Evolutionary conservation across 2,329 filamentous ascomycete species (phyloP), one percentile per base, ranked within the genome.

Genomic region (Fusarium virguliforme): DNA sequence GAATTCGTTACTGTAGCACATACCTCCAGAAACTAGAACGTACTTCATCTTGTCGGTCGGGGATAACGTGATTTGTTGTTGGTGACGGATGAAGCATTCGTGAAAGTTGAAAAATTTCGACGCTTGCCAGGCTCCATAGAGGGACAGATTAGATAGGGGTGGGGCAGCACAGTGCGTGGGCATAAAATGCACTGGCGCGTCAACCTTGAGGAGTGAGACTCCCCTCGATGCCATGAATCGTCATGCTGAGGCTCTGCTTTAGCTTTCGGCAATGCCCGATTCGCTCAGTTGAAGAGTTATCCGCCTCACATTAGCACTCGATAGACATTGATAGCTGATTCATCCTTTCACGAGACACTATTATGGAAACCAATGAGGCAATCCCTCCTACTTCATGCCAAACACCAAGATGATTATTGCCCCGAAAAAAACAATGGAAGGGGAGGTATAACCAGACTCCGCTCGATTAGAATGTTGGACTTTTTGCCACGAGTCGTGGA

Each of bases 401-500:
- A 22, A 38, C 55, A 66, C 56, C 62, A 64, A 58, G 58, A 59
- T 53, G 37, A 41, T 64, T 62, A 46, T 43, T 40, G 9, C 51
- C 69, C 60, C 59, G 37, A 46, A 32, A 24, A 55, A 51, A 51
- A 30, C 18, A 37, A 32, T 10, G 65, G 62, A 63, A 55, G 41
- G 43, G 37, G 51, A n/a, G 24, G 30, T 15, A 18, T 57, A 10
- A 15, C 43, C 43, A 22, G 66, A 38, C 41, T 48, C 54, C 37
- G 43, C 50, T 26, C 68, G 59, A 37, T 65, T 54, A 59, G 59
- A 38, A 46, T 56, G 55, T 48, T 38, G 26, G 68, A 56, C 60
- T 62, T 54, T 60, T 53, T 72, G 50, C 60, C 68, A 69, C 53
- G 38, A 59, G 28, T 58, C 34, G 51, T 24, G 43, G n/a, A 69